These are phyloP conservation scores for Saccharomyces hybrid DNA, from an alignment of 1,139 yeast species.

Conservation along the genomic window DNA sequence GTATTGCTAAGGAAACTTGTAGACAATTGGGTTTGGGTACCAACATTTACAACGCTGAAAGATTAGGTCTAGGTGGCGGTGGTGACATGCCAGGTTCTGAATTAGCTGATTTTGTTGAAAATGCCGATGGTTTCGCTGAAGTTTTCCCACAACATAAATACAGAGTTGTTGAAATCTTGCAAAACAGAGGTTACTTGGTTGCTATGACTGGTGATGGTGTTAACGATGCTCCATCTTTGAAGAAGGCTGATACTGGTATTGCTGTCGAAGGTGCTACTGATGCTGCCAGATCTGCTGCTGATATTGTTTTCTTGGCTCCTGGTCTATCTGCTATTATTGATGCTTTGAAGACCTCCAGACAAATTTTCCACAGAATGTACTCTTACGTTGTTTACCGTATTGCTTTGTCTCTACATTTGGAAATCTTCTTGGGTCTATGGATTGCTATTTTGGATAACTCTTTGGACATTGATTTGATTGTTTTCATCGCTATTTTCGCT, in stretches of 20 bases:
- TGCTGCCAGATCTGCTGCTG: constrained; percentile 93
- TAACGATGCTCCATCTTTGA: constrained; percentile 89
- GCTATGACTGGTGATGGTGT: constrained; percentile 98
- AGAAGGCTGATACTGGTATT: constrained; percentile 93
- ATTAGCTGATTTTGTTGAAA: constrained; percentile 88
- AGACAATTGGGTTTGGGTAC: constrained; percentile 95
- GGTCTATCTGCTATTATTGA: constrained; percentile 91
- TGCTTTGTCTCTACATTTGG: constrained; percentile 85
- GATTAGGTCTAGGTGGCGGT: constrained; percentile 91
- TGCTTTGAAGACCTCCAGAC: constrained; percentile 87
- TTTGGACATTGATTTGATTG: constrained; percentile 75
- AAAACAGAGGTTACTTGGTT: constrained; percentile 80
- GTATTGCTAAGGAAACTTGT: constrained; percentile 96
- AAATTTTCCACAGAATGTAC: constrained; percentile 96
- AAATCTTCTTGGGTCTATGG: constrained; percentile 85
- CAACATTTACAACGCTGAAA: constrained; percentile 93
- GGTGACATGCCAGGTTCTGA: constrained; percentile 94
- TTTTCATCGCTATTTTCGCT: constrained; percentile 87
- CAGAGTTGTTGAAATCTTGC: constrained; percentile 83
- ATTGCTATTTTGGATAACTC: constrained; percentile 82
- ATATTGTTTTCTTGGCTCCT: constrained; percentile 89
- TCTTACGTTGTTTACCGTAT: constrained; percentile 92
- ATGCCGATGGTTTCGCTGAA: constrained; percentile 94
- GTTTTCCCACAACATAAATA: constrained; percentile 94
- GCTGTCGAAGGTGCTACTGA: constrained; percentile 95